A percentile compares a stretch with the other conserved stretches of the same genome.
Conservation (phyloP, 2,329 filamentous ascomycete species). For the Colletotrichum lupini region DNA sequence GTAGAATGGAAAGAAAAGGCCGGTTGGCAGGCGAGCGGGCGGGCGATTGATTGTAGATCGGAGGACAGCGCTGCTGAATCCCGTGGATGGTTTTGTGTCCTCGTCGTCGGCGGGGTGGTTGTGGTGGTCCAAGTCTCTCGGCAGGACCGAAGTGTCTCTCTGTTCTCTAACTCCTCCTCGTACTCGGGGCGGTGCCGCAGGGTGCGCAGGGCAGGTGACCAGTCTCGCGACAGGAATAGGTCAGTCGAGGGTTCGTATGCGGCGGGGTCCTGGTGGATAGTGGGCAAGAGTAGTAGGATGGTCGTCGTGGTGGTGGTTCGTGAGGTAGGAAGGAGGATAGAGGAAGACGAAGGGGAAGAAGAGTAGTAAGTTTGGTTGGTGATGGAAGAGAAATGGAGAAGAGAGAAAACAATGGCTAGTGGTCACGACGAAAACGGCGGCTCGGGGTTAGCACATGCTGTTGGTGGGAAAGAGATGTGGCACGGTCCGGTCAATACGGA, state of each 20-base stretch:
- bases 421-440: slow-evolving; percentile 33
- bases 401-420: slow-evolving; percentile 35
- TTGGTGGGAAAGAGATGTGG: slow-evolving; percentile 32
- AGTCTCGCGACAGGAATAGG: slow-evolving; percentile 23
- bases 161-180: slow-evolving; percentile 22
- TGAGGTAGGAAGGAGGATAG: neutral
- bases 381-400: slow-evolving; percentile 30
- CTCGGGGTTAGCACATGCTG: slow-evolving; percentile 36
- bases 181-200: slow-evolving; percentile 19
- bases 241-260: slow-evolving; percentile 18
- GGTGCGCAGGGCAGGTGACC: slow-evolving; percentile 17
- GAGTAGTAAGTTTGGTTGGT: slow-evolving; percentile 18
- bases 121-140: slow-evolving; percentile 16
- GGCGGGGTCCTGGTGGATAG: neutral
- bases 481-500: slow-evolving; percentile 28
- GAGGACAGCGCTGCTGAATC: slow-evolving; percentile 67
- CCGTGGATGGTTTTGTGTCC: slow-evolving; percentile 41
- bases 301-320: slow-evolving; percentile 20
- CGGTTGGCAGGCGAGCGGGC: neutral
- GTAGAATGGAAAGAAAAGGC: slow-evolving; percentile 32
- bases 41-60: slow-evolving; percentile 35
- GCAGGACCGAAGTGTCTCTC: slow-evolving; percentile 17
- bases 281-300: neutral
- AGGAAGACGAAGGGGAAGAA: neutral
- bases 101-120: slow-evolving; percentile 22